These are phyloP conservation scores for Chaetomium sp. DNA, from an alignment of 2,329 filamentous ascomycete genomes.

Conservation along the genomic window DNA sequence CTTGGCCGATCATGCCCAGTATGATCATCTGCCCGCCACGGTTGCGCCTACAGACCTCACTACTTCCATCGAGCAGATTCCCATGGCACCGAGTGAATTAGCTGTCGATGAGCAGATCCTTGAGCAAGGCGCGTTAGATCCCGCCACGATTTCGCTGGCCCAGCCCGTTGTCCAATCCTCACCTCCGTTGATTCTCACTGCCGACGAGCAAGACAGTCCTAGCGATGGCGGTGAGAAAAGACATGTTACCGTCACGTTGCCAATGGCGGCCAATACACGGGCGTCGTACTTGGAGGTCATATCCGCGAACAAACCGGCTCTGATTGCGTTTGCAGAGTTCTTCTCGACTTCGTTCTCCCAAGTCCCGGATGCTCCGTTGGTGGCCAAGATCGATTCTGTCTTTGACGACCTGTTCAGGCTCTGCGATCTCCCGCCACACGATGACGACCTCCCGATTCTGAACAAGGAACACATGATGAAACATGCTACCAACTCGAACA, in stretches of 20 bases:
- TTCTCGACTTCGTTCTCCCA: slow-evolving; percentile 36
- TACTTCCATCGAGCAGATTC: slow-evolving; percentile 7
- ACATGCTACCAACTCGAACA: slow-evolving; percentile 49
- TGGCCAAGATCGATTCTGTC: slow-evolving; percentile 44
- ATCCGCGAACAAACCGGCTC: slow-evolving; percentile 35
- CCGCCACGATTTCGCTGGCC: not conserved
- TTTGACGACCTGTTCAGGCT: slow-evolving; percentile 46
- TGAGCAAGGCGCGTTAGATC: not conserved
- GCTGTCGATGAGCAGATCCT: slow-evolving; percentile 7
- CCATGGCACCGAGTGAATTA: not conserved
- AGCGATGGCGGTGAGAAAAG: not conserved
- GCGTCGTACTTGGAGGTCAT: slow-evolving; percentile 47
- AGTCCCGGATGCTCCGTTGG: slow-evolving; percentile 34
- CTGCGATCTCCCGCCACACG: slow-evolving; percentile 51
- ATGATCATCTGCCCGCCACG: slow-evolving; percentile 15
- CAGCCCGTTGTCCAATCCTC: not conserved
- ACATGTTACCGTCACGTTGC: slow-evolving; percentile 49
- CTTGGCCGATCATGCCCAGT: not conserved
- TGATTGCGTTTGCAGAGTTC: slow-evolving; percentile 39
- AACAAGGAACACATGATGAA: slow-evolving; percentile 40
- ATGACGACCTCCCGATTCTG: slow-evolving; percentile 40
- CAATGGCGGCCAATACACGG: slow-evolving; percentile 47
- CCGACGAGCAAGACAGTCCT: slow-evolving; percentile 12
- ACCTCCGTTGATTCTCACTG: not conserved
- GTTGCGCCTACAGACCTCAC: slow-evolving; percentile 22